These are phyloP conservation scores for Shiraia sp. DNA, from an alignment of 2,329 filamentous ascomycete genomes.

Conservation along the genomic window DNA sequence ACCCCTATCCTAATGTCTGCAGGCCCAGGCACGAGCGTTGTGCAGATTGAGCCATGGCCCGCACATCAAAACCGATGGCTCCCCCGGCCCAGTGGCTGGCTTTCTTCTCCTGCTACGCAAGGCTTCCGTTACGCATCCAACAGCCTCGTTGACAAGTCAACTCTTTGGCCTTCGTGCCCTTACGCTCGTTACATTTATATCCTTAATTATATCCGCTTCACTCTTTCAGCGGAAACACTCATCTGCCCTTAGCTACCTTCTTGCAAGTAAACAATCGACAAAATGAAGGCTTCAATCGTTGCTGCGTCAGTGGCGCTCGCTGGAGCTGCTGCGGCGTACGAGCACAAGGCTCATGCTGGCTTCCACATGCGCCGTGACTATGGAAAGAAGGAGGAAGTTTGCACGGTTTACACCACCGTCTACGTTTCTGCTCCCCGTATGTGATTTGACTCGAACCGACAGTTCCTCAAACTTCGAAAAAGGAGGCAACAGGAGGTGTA, in stretches of 20 bases:
- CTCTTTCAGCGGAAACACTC: conserved; percentile 83
- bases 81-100: conserved; percentile 20
- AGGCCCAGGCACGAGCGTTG: conserved; percentile 13
- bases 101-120: conserved; percentile 32
- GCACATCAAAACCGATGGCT: conserved; percentile 35
- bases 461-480: not conserved
- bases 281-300: conserved; percentile 75
- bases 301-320: conserved; percentile 63
- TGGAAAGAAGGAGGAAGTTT: conserved; percentile 61
- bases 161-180: conserved; percentile 38
- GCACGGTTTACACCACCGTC: conserved; percentile 71
- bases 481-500: not conserved
- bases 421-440: conserved; percentile 53
- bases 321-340: conserved; percentile 58
- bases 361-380: conserved; percentile 59
- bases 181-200: conserved; percentile 40
- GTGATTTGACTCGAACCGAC: conserved; percentile 22
- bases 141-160: conserved; percentile 38
- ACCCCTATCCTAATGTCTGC: conserved; percentile 38
- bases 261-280: conserved; percentile 48
- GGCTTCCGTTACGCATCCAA: conserved; percentile 36
- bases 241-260: conserved; percentile 22
- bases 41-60: conserved; percentile 22
- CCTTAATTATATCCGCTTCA: conserved; percentile 66
- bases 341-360: conserved; percentile 67